Evolutionary conservation across 2,329 filamentous ascomycete species (phyloP), one percentile per base, ranked within the genome.

Genomic region (Aureobasidium sp.): DNA sequence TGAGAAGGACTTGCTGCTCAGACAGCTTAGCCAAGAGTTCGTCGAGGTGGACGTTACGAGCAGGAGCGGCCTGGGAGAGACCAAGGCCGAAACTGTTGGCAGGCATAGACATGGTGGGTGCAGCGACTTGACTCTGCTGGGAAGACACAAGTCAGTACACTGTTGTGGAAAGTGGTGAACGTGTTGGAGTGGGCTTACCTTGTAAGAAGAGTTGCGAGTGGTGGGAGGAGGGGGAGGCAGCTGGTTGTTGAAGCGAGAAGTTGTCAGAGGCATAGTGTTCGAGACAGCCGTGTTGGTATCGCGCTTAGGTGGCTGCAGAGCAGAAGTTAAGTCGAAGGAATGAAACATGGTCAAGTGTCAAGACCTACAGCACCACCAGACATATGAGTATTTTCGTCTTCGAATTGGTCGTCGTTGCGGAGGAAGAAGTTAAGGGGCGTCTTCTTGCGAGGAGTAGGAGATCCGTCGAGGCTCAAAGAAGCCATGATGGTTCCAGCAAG

Each of bases 1-100:
- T 79, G 55, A 87, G 74, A n/a, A 80, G 72, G 47, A 78, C 77
- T 69, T 87, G 84, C 69, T 91, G 87, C 72, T 91, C 86, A n/a
- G 84, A 84, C 52, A 93, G 80, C 71, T 87, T 88, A 62, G 87
- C 84, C 66, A 91, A 78, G 57, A 91, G 83, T 64, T 86, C 86
- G 68, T 94, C 89, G 79, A 92, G 85, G 9, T 76, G 71, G n/a
- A 75, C 73, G 27, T 70, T 59, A 29, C 55, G 55, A 27, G 63
- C 29, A 20, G 55, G 42, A 48, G 42, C 26, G n/a, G 41, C 27
- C 23, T 47, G 42, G 5, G 55, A 27, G 32, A 27, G 29, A 32
- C 32, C 55, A 29, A 59, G 55, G 32, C 55, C 55, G 42, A 59
- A 44, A 15, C 26, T 17, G 32, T 27, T 34, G 55, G 42, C 6